Base-by-base conservation (phyloP, 2,329 filamentous ascomycete species). In the Talaromyces sp. region DNA sequence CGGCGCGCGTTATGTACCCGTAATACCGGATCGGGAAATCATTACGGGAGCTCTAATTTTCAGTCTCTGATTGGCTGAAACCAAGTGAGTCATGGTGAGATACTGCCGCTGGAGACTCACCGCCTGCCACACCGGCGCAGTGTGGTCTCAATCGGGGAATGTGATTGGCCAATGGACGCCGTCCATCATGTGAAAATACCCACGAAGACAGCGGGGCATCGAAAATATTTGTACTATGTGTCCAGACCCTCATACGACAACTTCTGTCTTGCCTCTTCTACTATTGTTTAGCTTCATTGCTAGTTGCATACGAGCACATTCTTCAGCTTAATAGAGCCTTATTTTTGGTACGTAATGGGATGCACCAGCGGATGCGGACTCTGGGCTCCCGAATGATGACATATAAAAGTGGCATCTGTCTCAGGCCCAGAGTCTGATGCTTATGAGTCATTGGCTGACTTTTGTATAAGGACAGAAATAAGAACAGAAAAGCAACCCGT, bases 81-180 rank as follows among this genome's bases (percentile, higher is more conserved):
- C 1, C 9, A 9, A 22, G 37, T 60, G 57, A 60, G 37, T 60
- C 57, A 60, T 2, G 33, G 19, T 5, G 15, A 25, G 15, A 10
- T 60, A 33, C 41, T 60, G 57, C 57, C 57, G 9, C 17, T 33
- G 1, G 11, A 43, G 3, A 43, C 58, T 65, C 63, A 65, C 63
- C 63, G 63, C 63, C 57, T 41, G 57, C 57, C 22, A 19, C 27
- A 52, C 41, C 57, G 57, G 57, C n/a, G 47, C 27, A 15, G 27
- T 47, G 22, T 56, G 19, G 43, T 50, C 52, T 31, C 49, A 27
- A n/a, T 31, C 33, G 15, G 31, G 15, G 39, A 3, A n/a, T 19
- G 52, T 59, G n/a, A 63, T 66, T 66, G 56, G 61, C 35, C 49
- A 59, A 57, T 66, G 59, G 10, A 13, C 25, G 3, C n/a, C 39